phyloP scores from a whole-genome alignment of 1,284 basidiomycete species.

The Leucocoprinus gongylophorus region DNA sequence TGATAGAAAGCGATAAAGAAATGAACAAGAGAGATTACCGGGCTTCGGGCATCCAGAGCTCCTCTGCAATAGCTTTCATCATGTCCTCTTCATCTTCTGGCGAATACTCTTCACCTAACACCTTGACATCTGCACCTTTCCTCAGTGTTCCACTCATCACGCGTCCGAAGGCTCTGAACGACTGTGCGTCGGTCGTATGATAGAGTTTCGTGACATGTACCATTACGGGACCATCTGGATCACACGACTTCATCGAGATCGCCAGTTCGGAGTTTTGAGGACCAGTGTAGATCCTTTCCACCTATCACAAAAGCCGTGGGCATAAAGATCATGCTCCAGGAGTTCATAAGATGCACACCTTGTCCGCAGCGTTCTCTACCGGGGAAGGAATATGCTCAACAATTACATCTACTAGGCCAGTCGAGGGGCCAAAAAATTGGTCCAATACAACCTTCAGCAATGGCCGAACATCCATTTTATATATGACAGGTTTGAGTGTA shows the following conservation, averaged over 20 bases:
- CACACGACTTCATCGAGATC: slow-evolving; percentile 74
- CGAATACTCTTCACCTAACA: slow-evolving; percentile 96
- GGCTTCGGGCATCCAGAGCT: slow-evolving; percentile 86
- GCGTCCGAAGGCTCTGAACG: slow-evolving; percentile 93
- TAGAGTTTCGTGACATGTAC: slow-evolving; percentile 93
- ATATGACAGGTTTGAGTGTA: slow-evolving; percentile 86
- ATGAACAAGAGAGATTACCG: slow-evolving; percentile 42
- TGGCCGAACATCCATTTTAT: slow-evolving; percentile 97
- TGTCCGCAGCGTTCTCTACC: slow-evolving; percentile 56
- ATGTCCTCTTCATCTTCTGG: slow-evolving; percentile 99
- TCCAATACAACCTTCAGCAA: slow-evolving; percentile 89
- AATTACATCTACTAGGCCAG: slow-evolving; percentile 90
- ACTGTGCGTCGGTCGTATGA: slow-evolving; percentile 92
- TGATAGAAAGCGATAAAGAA: slow-evolving; percentile 4
- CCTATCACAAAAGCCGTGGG: slow-evolving; percentile 31
- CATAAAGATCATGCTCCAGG: not conserved
- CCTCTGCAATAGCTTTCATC: slow-evolving; percentile 80
- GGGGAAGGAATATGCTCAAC: slow-evolving; percentile 87
- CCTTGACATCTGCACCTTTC: slow-evolving; percentile 83
- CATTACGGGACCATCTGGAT: slow-evolving; percentile 83
- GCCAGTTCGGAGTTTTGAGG: slow-evolving; percentile 77
- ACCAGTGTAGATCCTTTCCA: slow-evolving; percentile 80
- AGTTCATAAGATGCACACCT: slow-evolving; percentile 41
- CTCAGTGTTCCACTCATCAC: slow-evolving; percentile 88
- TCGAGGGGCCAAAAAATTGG: slow-evolving; percentile 91